Conservation (phyloP, 2,329 filamentous ascomycete species). For the Beauveria pseudobassiana region DNA sequence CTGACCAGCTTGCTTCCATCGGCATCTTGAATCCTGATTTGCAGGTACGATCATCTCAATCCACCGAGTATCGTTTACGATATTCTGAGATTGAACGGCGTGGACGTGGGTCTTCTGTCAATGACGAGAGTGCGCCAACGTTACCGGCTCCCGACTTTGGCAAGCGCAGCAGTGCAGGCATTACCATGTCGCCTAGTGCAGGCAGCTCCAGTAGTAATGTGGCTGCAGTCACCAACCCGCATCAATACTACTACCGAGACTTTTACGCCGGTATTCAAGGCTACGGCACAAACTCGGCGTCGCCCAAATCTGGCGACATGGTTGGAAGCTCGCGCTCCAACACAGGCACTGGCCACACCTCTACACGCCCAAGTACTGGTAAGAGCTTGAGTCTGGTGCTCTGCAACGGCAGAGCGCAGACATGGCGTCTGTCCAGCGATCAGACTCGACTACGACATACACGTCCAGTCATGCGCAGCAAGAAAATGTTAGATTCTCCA, state of each 20-base stretch:
- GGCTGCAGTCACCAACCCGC: conserved; percentile 37
- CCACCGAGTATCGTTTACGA: conserved; percentile 45
- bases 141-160: conserved; percentile 60
- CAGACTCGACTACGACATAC: conserved; percentile 50
- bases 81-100: conserved; percentile 44
- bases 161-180: conserved; percentile 58
- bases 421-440: conserved; percentile 35
- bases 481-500: conserved; percentile 56
- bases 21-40: conserved; percentile 71
- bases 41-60: conserved; percentile 51
- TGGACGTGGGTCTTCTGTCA: conserved; percentile 52
- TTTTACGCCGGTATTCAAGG: conserved; percentile 34
- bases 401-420: conserved; percentile 46
- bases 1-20: conserved; percentile 63
- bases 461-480: conserved; percentile 39
- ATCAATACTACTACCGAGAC: conserved; percentile 50
- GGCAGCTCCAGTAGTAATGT: conserved; percentile 19
- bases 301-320: conserved; percentile 48
- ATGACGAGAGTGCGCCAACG: conserved; percentile 54
- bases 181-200: conserved; percentile 49
- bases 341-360: conserved; percentile 29
- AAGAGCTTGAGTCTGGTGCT: conserved; percentile 49
- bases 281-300: conserved; percentile 48
- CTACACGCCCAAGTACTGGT: conserved; percentile 50
- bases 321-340: conserved; percentile 41